These are phyloP conservation scores for Aegilops longissima DNA, from an alignment of 176 grass and related monocot species.

Conservation along the genomic window DNA sequence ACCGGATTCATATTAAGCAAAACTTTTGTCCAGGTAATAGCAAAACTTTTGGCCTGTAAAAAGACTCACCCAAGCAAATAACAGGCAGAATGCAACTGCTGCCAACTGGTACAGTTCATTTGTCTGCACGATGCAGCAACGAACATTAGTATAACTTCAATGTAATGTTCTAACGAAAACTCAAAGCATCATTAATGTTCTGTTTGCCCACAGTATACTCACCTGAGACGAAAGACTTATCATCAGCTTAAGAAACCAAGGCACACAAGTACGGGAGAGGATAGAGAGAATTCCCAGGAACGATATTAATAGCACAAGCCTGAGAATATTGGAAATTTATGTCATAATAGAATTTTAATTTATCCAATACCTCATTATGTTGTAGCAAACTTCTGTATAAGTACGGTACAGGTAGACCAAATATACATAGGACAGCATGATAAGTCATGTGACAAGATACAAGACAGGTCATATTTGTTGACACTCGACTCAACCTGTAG, in stretches of 20 bases:
- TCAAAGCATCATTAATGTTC: neutral
- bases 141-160: slow-evolving; percentile 25
- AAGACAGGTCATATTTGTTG: slow-evolving; percentile 7
- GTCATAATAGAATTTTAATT: slow-evolving; percentile 17
- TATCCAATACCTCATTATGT: slow-evolving; percentile 22
- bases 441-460: neutral
- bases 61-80: slow-evolving; percentile 96
- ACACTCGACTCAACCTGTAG: neutral
- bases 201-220: slow-evolving; percentile 9
- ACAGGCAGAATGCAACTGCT: slow-evolving; percentile 96
- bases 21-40: neutral
- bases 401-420: neutral
- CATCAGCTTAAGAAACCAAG: slow-evolving; percentile 99
- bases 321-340: slow-evolving; percentile 41
- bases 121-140: slow-evolving; percentile 66
- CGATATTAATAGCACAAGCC: slow-evolving; percentile 74
- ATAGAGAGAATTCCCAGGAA: slow-evolving; percentile 94
- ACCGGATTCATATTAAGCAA: neutral
- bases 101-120: slow-evolving; percentile 98
- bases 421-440: neutral
- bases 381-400: neutral
- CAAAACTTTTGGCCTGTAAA: neutral
- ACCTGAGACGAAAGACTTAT: slow-evolving; percentile 98
- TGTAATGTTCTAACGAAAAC: slow-evolving; percentile 18
- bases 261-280: slow-evolving; percentile 73